Evolutionary conservation across 257 asterid species (phyloP).

Genomic region (Nicotiana obtusifolia): DNA sequence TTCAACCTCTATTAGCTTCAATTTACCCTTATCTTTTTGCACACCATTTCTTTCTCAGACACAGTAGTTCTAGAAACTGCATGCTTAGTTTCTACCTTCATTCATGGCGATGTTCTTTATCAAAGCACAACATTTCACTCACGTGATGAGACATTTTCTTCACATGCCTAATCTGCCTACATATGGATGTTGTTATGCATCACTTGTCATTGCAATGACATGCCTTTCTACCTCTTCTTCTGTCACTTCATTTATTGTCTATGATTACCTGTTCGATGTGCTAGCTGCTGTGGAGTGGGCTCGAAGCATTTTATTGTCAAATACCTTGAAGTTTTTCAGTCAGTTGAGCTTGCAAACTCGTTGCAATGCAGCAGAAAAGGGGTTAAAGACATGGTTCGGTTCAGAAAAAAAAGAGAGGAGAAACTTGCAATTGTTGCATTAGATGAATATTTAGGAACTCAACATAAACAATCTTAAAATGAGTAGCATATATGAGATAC

Average conservation of each 20-base stretch:
- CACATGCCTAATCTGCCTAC: background rate
- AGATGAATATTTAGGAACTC: slow-evolving; percentile 1
- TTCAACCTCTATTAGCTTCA: background rate
- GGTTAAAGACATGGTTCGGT: background rate
- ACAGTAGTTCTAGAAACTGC: background rate
- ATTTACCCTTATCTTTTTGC: background rate
- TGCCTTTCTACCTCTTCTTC: background rate
- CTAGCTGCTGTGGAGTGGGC: background rate
- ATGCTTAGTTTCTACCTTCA: background rate
- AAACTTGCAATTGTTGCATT: background rate
- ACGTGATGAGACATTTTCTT: background rate
- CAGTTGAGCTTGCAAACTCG: background rate
- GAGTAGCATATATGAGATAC: background rate
- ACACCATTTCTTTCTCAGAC: background rate
- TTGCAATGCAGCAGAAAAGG: background rate
- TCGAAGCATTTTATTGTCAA: background rate
- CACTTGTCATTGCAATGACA: background rate
- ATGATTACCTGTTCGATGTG: background rate
- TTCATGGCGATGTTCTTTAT: background rate
- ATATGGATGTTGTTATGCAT: background rate
- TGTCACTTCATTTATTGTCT: background rate
- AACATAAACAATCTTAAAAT: background rate
- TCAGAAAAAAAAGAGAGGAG: background rate
- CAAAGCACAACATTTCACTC: background rate
- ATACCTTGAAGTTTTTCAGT: background rate